Conservation (phyloP, 345 rosid genomes). For the Psidium friedrichsthalianum region DNA sequence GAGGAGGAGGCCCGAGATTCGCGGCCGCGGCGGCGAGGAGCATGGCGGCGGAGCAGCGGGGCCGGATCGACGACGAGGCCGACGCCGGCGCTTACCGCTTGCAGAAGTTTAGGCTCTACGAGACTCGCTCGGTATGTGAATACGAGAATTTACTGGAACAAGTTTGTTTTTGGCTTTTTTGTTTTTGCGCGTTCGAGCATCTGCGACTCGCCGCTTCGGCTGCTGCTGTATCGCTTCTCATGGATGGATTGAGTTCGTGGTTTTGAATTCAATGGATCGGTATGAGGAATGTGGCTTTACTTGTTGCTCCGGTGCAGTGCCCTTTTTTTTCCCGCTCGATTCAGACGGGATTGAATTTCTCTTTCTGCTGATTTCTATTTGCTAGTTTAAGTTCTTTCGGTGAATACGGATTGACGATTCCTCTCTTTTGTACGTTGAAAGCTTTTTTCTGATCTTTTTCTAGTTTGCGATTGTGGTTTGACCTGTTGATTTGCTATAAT, state of each 20-base stretch:
- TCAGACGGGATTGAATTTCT: neutral
- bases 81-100: slow-evolving; percentile 26
- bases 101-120: slow-evolving; percentile 85
- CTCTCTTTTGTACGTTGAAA: neutral
- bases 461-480: neutral
- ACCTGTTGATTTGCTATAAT: neutral
- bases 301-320: neutral
- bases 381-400: neutral
- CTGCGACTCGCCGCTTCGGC: neutral
- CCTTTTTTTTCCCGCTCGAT: neutral
- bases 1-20: neutral
- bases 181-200: neutral
- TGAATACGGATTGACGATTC: neutral
- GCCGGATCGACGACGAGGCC: slow-evolving; percentile 7
- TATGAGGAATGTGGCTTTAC: neutral
- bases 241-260: neutral
- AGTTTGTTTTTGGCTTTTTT: neutral
- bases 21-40: neutral
- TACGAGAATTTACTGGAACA: neutral
- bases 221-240: neutral
- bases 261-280: neutral
- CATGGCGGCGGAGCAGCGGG: slow-evolving; percentile 23
- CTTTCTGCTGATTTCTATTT: neutral
- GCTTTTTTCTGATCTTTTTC: neutral
- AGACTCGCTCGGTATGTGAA: slow-evolving; percentile 66